Base-by-base conservation (phyloP, 1,284 basidiomycete genomes). In the Sanguinoderma infundibulare region DNA sequence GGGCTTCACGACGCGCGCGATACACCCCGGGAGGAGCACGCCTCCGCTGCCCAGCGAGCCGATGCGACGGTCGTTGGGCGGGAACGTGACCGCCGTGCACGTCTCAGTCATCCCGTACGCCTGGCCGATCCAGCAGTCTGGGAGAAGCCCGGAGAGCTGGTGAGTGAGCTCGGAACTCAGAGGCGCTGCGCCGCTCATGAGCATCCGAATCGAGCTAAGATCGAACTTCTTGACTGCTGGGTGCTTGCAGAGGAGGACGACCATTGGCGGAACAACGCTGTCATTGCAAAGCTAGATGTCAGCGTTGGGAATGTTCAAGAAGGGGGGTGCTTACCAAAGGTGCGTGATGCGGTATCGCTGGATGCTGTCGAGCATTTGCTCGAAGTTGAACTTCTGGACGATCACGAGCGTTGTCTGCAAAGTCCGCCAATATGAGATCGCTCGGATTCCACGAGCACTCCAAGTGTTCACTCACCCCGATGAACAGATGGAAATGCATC, bases 131-230 rank as follows among this genome's bases (percentile, higher is more conserved):
- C 81, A 76, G 1, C 83, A 82, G 24, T 83, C 72, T 0, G 89
- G 89, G 15, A 93, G 74, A 39, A 87, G 70, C 36, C 79, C 74
- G 46, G 82, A 74, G 35, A 91, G 73, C 65, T 86, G 81, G 38
- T 78, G 64, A 56, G 82, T 86, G 32, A 91, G 79, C 69, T 91
- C 91, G 17, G 81, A 76, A 3, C 89, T 87, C 5, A 94, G 76
- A 3, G 92, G 92, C 0, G 92, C 92, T 0, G 91, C 93, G 26
- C 91, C 90, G 51, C 80, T 79, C 77, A 92, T 83, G 62, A 87
- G 79, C 69, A 83, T 77, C 59, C 85, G 79, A 51, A 95, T 73
- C 54, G 80, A 77, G 49, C 79, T 82, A 26, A 96, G 77, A 67
- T 93, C 83, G 69, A 89, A 89, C 42, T 89, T 80, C 69, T 87